Conservation (phyloP, 306 rosid genomes). For the Rosa lucieae region DNA sequence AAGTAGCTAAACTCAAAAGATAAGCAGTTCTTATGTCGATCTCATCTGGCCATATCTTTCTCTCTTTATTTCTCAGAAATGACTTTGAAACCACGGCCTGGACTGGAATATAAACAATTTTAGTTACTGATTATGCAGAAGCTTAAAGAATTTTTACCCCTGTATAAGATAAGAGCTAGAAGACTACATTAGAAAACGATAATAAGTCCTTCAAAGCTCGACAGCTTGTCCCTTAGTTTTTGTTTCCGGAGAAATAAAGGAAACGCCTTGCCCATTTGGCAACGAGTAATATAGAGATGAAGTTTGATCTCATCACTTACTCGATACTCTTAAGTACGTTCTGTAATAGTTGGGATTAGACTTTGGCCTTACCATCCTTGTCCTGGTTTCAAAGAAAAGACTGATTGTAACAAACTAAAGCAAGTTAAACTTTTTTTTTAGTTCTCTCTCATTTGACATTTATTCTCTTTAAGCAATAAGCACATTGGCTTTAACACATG, state of each 20-base stretch:
- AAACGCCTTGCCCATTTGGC: neutral
- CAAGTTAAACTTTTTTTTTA: slow-evolving; percentile 1
- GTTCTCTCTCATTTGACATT: slow-evolving; percentile 44
- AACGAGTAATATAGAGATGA: neutral
- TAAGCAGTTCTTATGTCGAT: neutral
- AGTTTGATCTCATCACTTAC: neutral
- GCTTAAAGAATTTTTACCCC: neutral
- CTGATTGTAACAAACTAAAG: neutral
- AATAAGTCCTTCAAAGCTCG: neutral
- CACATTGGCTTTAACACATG: slow-evolving; percentile 36
- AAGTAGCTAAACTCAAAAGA: too few relatives aligned
- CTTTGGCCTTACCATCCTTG: neutral
- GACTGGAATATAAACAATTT: neutral
- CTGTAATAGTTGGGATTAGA: neutral
- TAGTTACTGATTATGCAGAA: neutral
- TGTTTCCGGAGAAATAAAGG: neutral
- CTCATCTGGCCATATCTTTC: too few relatives aligned
- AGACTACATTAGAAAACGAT: neutral
- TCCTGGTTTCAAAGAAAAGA: neutral
- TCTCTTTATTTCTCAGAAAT: neutral
- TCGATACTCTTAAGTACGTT: too few relatives aligned
- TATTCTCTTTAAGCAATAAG: slow-evolving; percentile 21
- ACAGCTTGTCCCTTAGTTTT: neutral
- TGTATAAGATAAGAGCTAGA: neutral
- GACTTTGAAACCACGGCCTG: neutral